Base-by-base conservation (phyloP, 2,329 filamentous ascomycete species). In the Pezicula rhizophila region DNA sequence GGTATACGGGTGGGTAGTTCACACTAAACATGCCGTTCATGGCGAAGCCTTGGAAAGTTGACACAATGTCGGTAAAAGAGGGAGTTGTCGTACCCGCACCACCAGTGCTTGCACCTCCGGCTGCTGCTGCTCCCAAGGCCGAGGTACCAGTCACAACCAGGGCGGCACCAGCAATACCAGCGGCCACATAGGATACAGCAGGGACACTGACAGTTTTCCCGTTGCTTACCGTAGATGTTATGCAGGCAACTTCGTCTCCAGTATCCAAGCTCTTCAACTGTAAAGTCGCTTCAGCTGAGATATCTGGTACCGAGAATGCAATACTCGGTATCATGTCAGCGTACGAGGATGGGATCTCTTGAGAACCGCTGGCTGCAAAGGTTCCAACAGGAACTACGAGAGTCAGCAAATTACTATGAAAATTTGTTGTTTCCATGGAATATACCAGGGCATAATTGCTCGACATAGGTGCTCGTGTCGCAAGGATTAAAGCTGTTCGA, bases 21-120 rank as follows among this genome's bases (percentile, higher is more conserved):
- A 95, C 91, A 51, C 88, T 95, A 66, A 96, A 77, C 93, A 97
- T 97, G 56, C 93, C 91, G 68, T 93, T 96, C 74, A 93, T 86
- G 25, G 93, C 90, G 76, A 97, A 87, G 44, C 86, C 85, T 69
- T 97, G 91, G 68, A 97, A 96, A 80, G 88, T 95, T 53, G 85
- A 83, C 57, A 96, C 78, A 42, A 95, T 83, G 62, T 96, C 89
- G 40, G 77, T 77, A 65, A 97, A 96, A 46, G 85, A 88, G 23
- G 93, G 93, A 59, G 89, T 93, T 37, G 84, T 74, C 10, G 85
- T 77, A 2, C 81, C 75, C 11, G 76, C 74, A 12, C 84, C 86
- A 15, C 73, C 74, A 41, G 70, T 70, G 15, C 76, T 46, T 67
- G 66, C 56, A 61, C 66, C 50, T 72, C 50, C 74, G 23, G 77